Conservation (phyloP, 352 stramenopile genomes). For the Halophytophthora polymorphica region DNA sequence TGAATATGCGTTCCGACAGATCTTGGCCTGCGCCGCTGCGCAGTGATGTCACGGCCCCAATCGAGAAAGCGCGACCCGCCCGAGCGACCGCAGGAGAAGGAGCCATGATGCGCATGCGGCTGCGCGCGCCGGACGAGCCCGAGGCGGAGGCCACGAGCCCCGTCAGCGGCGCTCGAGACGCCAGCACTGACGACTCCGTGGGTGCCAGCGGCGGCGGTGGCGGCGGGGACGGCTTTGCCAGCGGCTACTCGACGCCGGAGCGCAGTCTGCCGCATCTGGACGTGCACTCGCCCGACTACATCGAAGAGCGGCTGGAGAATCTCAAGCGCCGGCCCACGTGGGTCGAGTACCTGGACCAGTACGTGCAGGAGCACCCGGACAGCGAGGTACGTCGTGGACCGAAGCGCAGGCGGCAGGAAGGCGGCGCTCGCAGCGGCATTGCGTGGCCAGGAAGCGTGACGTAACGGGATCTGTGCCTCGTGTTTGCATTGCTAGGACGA, state of each 20-base stretch:
- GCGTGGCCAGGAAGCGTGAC: too few relatives aligned
- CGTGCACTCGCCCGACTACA: constrained; percentile 76
- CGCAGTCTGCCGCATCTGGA: constrained; percentile 50
- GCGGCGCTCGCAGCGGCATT: too few relatives aligned
- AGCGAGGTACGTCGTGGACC: constrained; percentile 12
- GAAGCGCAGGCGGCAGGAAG: neutral
- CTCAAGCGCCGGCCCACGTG: constrained; percentile 73
- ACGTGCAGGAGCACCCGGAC: constrained; percentile 53
- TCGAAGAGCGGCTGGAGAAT: constrained; percentile 84
- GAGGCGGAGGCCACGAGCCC: constrained; percentile 19
- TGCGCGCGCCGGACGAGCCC: constrained; percentile 63
- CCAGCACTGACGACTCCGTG: neutral
- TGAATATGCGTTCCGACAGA: too few relatives aligned
- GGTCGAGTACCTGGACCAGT: constrained; percentile 66
- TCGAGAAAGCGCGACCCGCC: neutral
- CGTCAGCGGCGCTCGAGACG: neutral
- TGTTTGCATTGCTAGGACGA: constrained; percentile 29
- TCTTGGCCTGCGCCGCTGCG: too few relatives aligned
- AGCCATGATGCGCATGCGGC: constrained; percentile 49
- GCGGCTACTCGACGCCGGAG: constrained; percentile 13
- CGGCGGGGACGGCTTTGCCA: constrained; percentile 11
- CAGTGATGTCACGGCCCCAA: neutral
- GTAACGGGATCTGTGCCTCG: too few relatives aligned
- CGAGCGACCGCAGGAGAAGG: neutral
- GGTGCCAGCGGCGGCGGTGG: constrained; percentile 26